A percentile compares a stretch with the other conserved stretches of the same genome.
Evolutionary conservation across 352 stramenopile genomes (phyloP).

Genomic region (Plasmopara viticola): DNA sequence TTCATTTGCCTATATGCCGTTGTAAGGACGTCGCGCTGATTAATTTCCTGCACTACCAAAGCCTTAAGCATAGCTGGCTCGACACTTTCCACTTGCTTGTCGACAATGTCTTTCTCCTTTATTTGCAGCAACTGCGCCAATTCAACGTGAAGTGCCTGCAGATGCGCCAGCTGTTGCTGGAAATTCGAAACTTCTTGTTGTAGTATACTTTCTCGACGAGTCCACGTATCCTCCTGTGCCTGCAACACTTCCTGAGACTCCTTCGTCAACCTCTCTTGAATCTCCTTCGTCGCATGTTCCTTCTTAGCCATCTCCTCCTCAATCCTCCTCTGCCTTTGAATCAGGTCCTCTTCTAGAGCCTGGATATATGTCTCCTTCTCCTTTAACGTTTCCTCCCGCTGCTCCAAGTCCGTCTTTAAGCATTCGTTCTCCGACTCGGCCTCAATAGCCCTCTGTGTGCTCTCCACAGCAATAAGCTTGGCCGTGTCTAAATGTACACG

Average conservation of each 20-base stretch:
- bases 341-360: constrained; percentile 23
- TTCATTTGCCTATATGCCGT: constrained; percentile 25
- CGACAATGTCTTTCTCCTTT: not conserved
- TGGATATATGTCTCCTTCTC: constrained; percentile 14
- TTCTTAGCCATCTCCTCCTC: constrained; percentile 26
- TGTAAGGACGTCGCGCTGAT: constrained; percentile 19
- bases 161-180: constrained; percentile 15
- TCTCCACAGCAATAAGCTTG: constrained; percentile 30
- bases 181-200: constrained; percentile 11
- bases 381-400: constrained; percentile 11
- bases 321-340: constrained; percentile 23
- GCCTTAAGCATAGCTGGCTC: constrained; percentile 28
- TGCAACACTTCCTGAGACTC: constrained; percentile 28
- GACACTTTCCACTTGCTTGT: constrained; percentile 11
- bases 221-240: constrained; percentile 29
- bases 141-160: constrained; percentile 34
- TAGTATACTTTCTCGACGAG: constrained; percentile 16
- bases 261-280: constrained; percentile 15
- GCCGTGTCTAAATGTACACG: constrained; percentile 36
- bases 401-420: constrained; percentile 19
- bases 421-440: constrained; percentile 38
- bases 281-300: constrained; percentile 16
- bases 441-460: constrained; percentile 28
- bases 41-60: constrained; percentile 32
- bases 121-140: constrained; percentile 29